These are phyloP conservation scores for Triangularia verruculosa DNA, from an alignment of 2,329 filamentous ascomycete genomes.

Conservation along the genomic window DNA sequence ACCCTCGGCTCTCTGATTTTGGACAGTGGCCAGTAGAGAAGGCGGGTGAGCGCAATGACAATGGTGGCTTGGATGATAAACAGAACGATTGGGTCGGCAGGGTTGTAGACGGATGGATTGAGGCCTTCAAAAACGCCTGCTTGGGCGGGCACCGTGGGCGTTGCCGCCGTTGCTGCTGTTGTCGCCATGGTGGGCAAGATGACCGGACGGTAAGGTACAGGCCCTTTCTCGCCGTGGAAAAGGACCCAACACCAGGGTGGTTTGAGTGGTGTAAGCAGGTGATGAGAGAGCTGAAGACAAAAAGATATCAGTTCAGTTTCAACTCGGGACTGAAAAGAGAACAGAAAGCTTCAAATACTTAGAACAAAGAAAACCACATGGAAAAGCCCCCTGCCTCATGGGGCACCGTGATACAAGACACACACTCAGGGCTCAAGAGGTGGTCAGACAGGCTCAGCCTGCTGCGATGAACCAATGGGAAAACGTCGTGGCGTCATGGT, in stretches of 20 bases:
- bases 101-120: constrained; percentile 17
- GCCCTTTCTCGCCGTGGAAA: not conserved
- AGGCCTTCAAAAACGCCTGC: constrained; percentile 19
- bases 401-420: not conserved
- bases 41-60: constrained; percentile 71
- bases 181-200: not conserved
- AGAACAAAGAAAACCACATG: not conserved
- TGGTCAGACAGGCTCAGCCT: not conserved
- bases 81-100: constrained; percentile 17
- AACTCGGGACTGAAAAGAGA: not conserved
- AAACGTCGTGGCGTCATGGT: not conserved
- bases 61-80: constrained; percentile 44
- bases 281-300: not conserved
- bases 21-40: constrained; percentile 55
- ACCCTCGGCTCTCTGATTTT: constrained; percentile 61
- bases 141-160: constrained; percentile 13
- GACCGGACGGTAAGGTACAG: not conserved
- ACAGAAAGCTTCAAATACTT: not conserved
- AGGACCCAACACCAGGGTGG: not conserved
- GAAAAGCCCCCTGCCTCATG: not conserved
- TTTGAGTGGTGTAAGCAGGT: not conserved
- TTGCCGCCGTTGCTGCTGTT: not conserved
- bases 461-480: not conserved
- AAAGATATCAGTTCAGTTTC: not conserved
- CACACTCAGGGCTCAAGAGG: not conserved